Evolutionary conservation across 2,329 filamentous ascomycete species (phyloP), one percentile per base, ranked within the genome.

Genomic region (Ophiostoma ulmi): DNA sequence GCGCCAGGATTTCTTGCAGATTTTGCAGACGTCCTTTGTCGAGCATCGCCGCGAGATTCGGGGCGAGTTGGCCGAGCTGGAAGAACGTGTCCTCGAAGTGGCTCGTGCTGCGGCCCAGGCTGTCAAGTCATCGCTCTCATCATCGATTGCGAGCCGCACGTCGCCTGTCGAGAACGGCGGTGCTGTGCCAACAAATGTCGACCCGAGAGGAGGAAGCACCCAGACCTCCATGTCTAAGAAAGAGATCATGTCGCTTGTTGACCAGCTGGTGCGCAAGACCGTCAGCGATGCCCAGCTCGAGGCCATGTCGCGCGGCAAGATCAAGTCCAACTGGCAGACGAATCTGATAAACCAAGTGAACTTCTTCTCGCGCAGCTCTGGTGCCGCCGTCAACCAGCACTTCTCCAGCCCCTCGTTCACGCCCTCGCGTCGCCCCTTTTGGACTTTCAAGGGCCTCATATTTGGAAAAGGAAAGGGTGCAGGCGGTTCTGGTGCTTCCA

Each of bases 351-450:
- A 84, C 69, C 84, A 86, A 70, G 81, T 93, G 79, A 97, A 97
- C 81, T 93, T 89, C 80, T 90, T 97, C 75, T 85, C 86, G 3
- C 76, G 80, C 1, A 87, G 87, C 5, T 80, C 88, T 22, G 92
- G 92, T 5, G 91, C 92, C 0, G 75, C 83, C 1, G 80, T 95
- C 73, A 86, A 93, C 74, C 80, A 81, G 0, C 75, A 77, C 1
- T 79, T 85, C 38, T 90, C 88, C 0, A 93, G 91, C 0, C 83
- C 85, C 0, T 85, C 84, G 0, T 90, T 72, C n/a, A 75, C 73
- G 20, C 75, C 76, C 41, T 63, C 13, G 72, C 74, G 58, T 67
- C 74, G 52, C 74, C 17, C 67, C 73, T 22, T n/a, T 8, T 67
- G 64, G 36, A 67, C 36, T 7, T 22, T 38, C 17, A 69, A 38